phyloP scores from a whole-genome alignment of 441 rosid species.

The Hura crepitans region DNA sequence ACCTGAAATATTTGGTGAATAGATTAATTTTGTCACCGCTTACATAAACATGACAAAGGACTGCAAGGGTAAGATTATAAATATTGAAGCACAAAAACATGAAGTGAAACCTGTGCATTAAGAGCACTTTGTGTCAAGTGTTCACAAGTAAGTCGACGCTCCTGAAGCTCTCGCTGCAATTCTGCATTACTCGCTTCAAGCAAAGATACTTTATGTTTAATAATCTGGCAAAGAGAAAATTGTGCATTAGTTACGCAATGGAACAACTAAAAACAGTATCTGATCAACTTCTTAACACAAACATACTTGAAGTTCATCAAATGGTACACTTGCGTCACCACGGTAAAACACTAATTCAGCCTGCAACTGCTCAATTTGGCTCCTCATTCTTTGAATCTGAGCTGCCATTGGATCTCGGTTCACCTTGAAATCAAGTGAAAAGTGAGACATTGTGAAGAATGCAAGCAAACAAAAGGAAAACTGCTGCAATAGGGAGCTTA shows the following conservation, averaged over 20 bases:
- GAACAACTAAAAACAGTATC: constrained; percentile 17
- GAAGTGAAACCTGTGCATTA: constrained; percentile 68
- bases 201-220: constrained; percentile 74
- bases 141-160: constrained; percentile 58
- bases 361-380: constrained; percentile 92
- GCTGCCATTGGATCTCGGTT: constrained; percentile 88
- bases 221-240: constrained; percentile 46
- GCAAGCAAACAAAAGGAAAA: not conserved
- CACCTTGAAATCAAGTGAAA: constrained; percentile 39
- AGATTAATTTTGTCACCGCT: not conserved
- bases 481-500: constrained; percentile 32
- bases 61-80: not conserved
- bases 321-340: constrained; percentile 57
- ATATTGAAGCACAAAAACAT: not conserved
- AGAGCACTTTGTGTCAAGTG: constrained; percentile 69
- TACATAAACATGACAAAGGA: not conserved
- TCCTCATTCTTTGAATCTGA: constrained; percentile 83
- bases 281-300: not conserved
- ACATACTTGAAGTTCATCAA: constrained; percentile 85
- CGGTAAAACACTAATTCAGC: constrained; percentile 73
- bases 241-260: constrained; percentile 18
- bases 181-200: constrained; percentile 86
- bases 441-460: constrained; percentile 7
- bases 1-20: constrained; percentile 42
- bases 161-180: constrained; percentile 72